These are phyloP conservation scores for Ustilago cynodontis DNA, from an alignment of 1,284 basidiomycete genomes.

Conservation along the genomic window DNA sequence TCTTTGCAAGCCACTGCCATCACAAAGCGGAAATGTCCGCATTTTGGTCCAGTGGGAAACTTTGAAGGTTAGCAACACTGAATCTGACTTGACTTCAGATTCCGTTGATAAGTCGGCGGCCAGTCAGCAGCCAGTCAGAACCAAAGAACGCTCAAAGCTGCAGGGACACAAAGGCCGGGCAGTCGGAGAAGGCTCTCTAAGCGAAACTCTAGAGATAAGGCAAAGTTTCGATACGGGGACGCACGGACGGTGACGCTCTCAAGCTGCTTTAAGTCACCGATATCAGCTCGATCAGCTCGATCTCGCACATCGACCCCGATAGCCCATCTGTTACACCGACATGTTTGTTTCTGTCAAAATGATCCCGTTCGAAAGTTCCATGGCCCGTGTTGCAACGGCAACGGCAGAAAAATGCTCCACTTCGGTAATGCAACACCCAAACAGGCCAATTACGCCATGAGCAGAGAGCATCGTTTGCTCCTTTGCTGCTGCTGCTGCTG, in stretches of 20 bases:
- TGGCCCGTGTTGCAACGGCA: background rate
- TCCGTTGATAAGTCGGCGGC: constrained; percentile 14
- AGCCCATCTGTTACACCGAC: background rate
- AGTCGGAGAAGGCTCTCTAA: background rate
- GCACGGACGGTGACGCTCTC: constrained; percentile 1
- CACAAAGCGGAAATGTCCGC: background rate
- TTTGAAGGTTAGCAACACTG: background rate
- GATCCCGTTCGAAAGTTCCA: background rate
- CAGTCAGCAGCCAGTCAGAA: constrained; percentile 7
- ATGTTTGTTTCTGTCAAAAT: background rate
- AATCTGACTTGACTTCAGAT: background rate
- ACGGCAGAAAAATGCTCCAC: constrained; percentile 16
- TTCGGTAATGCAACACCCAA: constrained; percentile 14
- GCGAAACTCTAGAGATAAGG: constrained; percentile 13
- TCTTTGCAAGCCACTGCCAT: constrained; percentile 3
- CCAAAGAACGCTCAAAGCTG: constrained; percentile 1
- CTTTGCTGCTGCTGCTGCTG: too few species aligned
- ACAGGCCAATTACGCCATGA: constrained; percentile 3
- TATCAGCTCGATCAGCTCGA: background rate
- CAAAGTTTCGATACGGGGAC: constrained; percentile 4
- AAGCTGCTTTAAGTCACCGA: constrained; percentile 1
- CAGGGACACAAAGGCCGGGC: constrained; percentile 8
- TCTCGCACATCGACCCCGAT: background rate
- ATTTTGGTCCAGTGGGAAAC: background rate
- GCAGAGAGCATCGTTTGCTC: background rate